Evolutionary conservation across 495 filamentous ascomycete genomes (phyloP), one percentile per base, ranked within the genome.

Genomic region (Clohesyomyces aquaticus): DNA sequence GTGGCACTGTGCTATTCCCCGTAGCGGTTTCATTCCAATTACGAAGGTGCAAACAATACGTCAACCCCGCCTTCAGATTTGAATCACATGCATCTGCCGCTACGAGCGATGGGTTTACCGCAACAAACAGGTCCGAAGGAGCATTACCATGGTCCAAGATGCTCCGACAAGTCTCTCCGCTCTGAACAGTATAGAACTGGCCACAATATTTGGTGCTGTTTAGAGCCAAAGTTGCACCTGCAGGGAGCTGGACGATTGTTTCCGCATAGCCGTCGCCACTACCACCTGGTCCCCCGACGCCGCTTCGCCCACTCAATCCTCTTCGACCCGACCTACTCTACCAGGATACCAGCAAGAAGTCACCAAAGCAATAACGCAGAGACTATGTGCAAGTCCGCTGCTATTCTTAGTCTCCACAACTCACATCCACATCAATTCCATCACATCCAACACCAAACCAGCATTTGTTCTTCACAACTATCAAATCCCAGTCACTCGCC

Each of bases 11-110:
- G 8, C 43, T n/a, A 47, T 47, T 47, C 19, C 8, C 8, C 43
- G 43, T 6, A 6, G 43, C 43, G 8, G 43, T 47, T n/a, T 47
- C 43, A n/a, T 47, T 47, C 43, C 19, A 47, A 47, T 47, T 47
- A n/a, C n/a, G 43, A 47, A 47, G 43, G 19, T 47, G n/a, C 43
- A 47, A n/a, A 47, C 43, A 47, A n/a, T 47, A 47, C 43, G 43
- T 47, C 43, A 47, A 47, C 43, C 8, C 43, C 43, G 43, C 43
- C 43, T 47, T 47, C 43, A 47, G 6, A n/a, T 47, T 47, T 47
- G 43, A 6, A n/a, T 47, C 19, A n/a, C 43, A 47, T 47, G 43
- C 43, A 6, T 47, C 43, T 47, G 43, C 43, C 43, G 43, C 8
- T n/a, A 47, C n/a, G 19, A 47, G 6, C 43, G n/a, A 47, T 47